A percentile compares a stretch with the other conserved stretches of the same genome.
Evolutionary conservation across 2,329 filamentous ascomycete genomes (phyloP).

Genomic region (Fusarium algeriense): DNA sequence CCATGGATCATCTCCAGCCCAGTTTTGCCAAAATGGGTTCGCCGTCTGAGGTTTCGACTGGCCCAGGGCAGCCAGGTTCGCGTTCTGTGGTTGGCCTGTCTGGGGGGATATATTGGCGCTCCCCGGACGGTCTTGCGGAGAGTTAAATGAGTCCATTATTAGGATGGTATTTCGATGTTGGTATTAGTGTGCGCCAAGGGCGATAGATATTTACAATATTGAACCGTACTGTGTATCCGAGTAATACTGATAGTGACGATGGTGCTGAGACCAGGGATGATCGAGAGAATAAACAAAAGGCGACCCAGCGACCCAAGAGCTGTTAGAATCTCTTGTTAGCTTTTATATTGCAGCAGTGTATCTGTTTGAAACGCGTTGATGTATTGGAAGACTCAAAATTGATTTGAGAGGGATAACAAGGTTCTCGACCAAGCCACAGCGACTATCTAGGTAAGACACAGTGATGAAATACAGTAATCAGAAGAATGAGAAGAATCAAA

Average conservation of each 20-base stretch:
- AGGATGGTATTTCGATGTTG: neutral
- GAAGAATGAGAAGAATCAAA: neutral
- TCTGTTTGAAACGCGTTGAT: neutral
- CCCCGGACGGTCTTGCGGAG: slow-evolving; percentile 6
- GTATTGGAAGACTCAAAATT: neutral
- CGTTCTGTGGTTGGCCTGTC: slow-evolving; percentile 23
- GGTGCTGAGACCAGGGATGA: neutral
- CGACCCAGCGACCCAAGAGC: neutral
- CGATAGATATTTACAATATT: neutral
- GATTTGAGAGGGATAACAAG: neutral
- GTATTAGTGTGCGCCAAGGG: neutral
- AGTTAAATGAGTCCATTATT: slow-evolving; percentile 26
- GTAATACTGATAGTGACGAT: neutral
- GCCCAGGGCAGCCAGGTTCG: slow-evolving; percentile 13
- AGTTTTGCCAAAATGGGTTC: slow-evolving; percentile 19
- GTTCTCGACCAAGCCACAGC: neutral
- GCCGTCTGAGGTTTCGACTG: slow-evolving; percentile 14
- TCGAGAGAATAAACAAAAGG: neutral
- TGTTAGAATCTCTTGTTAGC: slow-evolving; percentile 12
- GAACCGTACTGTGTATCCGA: slow-evolving; percentile 7
- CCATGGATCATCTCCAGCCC: slow-evolving; percentile 59
- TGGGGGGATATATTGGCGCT: slow-evolving; percentile 12
- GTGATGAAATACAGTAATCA: neutral
- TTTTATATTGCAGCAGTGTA: neutral
- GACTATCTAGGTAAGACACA: neutral